Base-by-base conservation (phyloP, 768 basidiomycete species). In the Coprinopsis marcescibilis region DNA sequence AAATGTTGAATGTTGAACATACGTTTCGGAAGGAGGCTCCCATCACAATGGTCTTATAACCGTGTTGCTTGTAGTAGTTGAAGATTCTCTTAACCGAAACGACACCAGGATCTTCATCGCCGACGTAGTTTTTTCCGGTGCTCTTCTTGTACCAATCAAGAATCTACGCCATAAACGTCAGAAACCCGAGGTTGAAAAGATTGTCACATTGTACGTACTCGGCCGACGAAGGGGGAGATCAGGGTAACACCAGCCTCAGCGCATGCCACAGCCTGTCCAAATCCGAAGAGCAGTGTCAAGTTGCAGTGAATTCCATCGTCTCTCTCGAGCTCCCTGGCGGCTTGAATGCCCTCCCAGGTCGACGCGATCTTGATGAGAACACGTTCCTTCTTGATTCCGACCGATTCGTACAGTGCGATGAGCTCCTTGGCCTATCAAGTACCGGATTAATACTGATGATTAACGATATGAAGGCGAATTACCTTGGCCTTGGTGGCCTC, bases 281-380 rank as follows among this genome's bases (percentile, higher is more conserved):
- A 99, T 57, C 96, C 96, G 73, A 99, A 99, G 55, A 98, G 83
- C 57, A 99, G 86, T 42, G 96, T 99, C 55, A 99, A 81, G 74
- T 99, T 98, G 78, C 93, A 97, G 81, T 95, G 94, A 68, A 99
- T 98, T 52, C 77, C 78, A 49, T 96, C 83, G 56, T 95, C 87
- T 51, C 77, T 67, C 75, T 99, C 96, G 55, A 99, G 85, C 68
- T 94, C 85, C 53, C 92, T 83, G 29, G 96, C 96, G 50, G 96
- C 96, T 68, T 99, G 95, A 72, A 99, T 99, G 69, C 96, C 96
- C 71, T 98, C 96, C 89, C 91, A 99, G 39, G 94, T 94, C 32
- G 96, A 95, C 24, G 95, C 96, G 62, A 99, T 97, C 77, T 99
- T 99, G 82, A 99, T 97, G 57, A 99, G 76, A 52, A 99, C 75